phyloP scores from a whole-genome alignment of 768 basidiomycete genomes.

The Leucocoprinus leucothites region DNA sequence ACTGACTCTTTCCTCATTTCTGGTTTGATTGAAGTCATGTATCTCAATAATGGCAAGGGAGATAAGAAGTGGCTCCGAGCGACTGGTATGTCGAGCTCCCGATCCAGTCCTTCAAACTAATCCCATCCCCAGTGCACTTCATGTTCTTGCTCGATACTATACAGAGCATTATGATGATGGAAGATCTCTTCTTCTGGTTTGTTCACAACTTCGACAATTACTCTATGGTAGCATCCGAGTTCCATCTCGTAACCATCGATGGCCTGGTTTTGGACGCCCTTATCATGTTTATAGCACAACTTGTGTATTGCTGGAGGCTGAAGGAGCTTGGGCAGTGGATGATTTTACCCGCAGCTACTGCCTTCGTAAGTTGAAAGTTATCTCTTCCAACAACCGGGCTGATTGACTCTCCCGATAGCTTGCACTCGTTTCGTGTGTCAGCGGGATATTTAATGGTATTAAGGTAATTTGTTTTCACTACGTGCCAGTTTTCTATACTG shows the following conservation, averaged over 20 bases:
- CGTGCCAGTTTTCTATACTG: not conserved
- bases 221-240: not conserved
- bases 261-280: constrained; percentile 1
- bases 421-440: not conserved
- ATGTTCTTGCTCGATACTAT: constrained; percentile 5
- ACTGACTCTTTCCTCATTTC: too few species aligned
- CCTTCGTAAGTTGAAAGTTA: not conserved
- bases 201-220: constrained; percentile 5
- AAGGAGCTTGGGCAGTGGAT: not conserved
- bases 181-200: constrained; percentile 5
- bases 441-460: not conserved
- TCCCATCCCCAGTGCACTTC: not conserved
- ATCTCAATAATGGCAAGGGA: not conserved
- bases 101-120: not conserved
- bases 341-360: not conserved
- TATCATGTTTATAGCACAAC: constrained; percentile 1
- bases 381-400: not conserved
- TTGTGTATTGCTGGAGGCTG: constrained; percentile 9
- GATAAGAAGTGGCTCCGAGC: not conserved
- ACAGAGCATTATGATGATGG: constrained; percentile 7
- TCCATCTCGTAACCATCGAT: not conserved
- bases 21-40: not conserved
- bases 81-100: not conserved
- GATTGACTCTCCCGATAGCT: not conserved
- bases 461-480: not conserved